Evolutionary conservation across 768 basidiomycete genomes (phyloP).

Genomic region (Tulasnella sp.): DNA sequence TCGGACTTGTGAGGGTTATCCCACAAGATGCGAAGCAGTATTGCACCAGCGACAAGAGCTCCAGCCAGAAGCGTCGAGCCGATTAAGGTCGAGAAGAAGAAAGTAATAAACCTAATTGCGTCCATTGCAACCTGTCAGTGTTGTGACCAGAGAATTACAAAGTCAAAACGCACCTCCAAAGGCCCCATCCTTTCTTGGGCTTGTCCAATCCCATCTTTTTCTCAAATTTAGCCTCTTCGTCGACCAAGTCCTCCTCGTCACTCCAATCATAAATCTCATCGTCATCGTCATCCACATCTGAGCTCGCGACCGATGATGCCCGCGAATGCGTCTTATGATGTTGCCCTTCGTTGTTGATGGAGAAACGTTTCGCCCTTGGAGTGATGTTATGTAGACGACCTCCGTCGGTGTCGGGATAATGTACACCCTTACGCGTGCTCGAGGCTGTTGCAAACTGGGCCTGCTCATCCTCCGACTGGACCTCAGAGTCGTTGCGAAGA

Average conservation of each 20-base stretch:
- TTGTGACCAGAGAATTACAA: slow-evolving; percentile 6
- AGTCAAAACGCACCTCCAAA: slow-evolving; percentile 44
- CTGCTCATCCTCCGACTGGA: background rate
- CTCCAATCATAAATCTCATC: slow-evolving; percentile 63
- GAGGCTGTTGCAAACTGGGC: background rate
- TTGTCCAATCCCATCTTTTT: slow-evolving; percentile 44
- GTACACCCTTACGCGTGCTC: slow-evolving; percentile 4
- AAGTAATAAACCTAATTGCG: slow-evolving; percentile 39
- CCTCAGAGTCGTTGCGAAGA: background rate
- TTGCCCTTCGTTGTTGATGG: background rate
- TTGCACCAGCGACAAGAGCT: slow-evolving; percentile 47
- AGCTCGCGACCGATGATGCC: background rate
- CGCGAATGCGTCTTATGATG: background rate
- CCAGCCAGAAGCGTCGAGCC: slow-evolving; percentile 59
- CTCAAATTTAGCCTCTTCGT: slow-evolving; percentile 58
- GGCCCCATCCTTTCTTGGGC: slow-evolving; percentile 40
- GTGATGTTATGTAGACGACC: background rate
- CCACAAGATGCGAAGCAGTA: slow-evolving; percentile 62
- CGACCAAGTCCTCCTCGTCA: slow-evolving; percentile 62
- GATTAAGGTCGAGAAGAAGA: slow-evolving; percentile 62
- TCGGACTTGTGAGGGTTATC: slow-evolving; percentile 48
- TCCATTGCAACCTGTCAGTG: background rate
- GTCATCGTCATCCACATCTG: slow-evolving; percentile 51
- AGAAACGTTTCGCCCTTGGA: background rate
- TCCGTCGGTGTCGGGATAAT: slow-evolving; percentile 16